A percentile compares a stretch with the other conserved stretches of the same genome.
These are phyloP conservation scores for Sphagnum contortum DNA, from an alignment of 225 moss, liverwort and hornwort species.

Conservation along the genomic window DNA sequence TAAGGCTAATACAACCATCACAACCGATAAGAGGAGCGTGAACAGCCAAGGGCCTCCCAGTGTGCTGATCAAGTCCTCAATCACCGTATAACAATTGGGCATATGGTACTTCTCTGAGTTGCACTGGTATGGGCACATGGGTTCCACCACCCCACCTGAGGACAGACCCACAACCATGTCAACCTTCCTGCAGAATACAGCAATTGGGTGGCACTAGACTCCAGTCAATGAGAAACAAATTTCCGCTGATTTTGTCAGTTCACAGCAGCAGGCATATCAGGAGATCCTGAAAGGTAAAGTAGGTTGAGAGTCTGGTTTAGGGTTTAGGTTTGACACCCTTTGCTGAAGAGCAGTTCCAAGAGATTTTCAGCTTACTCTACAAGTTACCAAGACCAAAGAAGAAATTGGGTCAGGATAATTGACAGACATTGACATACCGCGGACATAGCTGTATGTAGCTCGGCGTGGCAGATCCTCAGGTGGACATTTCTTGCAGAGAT, in stretches of 20 bases:
- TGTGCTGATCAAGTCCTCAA: constrained; percentile 86
- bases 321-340: no score
- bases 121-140: constrained; percentile 74
- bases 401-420: no score
- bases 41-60: constrained; percentile 94
- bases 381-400: no score
- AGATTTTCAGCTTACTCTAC: no score
- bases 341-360: no score
- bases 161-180: not conserved
- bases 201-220: no score
- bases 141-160: constrained; percentile 71
- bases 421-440: constrained; percentile 31
- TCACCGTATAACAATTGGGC: constrained; percentile 92
- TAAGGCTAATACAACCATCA: constrained; percentile 78
- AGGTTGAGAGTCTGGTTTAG: no score
- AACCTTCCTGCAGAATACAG: no score
- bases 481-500: constrained; percentile 71
- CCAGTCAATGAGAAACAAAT: no score
- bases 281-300: no score
- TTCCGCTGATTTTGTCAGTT: no score
- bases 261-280: no score
- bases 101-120: constrained; percentile 76
- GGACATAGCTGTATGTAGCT: constrained; percentile 67
- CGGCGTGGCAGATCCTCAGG: constrained; percentile 63
- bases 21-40: constrained; percentile 68